Conservation (phyloP, 2,329 filamentous ascomycete species). For the Ascochyta viciae-villosae region DNA sequence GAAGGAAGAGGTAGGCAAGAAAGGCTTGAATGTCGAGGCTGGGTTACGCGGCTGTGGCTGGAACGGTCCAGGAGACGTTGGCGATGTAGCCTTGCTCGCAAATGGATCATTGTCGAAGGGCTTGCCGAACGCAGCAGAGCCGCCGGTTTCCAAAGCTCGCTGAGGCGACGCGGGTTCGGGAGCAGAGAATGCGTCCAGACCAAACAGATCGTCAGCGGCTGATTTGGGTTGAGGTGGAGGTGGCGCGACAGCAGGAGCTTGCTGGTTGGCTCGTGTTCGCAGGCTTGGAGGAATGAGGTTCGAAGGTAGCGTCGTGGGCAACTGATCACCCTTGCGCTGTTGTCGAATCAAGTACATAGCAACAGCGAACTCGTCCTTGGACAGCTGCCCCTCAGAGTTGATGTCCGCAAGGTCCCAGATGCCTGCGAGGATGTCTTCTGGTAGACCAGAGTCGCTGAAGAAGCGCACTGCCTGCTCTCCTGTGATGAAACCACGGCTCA, state of each 20-base stretch:
- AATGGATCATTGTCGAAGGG: slow-evolving; percentile 68
- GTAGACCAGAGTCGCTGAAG: slow-evolving; percentile 88
- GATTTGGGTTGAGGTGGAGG: slow-evolving; percentile 65
- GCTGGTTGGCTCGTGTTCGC: slow-evolving; percentile 63
- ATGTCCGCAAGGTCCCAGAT: slow-evolving; percentile 98
- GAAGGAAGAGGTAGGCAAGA: slow-evolving; percentile 90
- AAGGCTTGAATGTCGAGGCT: slow-evolving; percentile 78
- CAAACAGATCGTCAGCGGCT: slow-evolving; percentile 92
- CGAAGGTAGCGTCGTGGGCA: slow-evolving; percentile 79
- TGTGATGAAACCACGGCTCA: slow-evolving; percentile 81
- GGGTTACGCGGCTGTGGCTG: slow-evolving; percentile 53
- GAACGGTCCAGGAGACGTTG: slow-evolving; percentile 62
- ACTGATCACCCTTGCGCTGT: slow-evolving; percentile 72
- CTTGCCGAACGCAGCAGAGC: slow-evolving; percentile 60
- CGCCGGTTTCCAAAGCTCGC: slow-evolving; percentile 75
- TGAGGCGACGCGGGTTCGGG: slow-evolving; percentile 61
- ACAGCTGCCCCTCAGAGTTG: slow-evolving; percentile 85
- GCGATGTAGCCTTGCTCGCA: slow-evolving; percentile 57
- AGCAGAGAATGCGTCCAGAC: slow-evolving; percentile 74
- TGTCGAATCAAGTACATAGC: slow-evolving; percentile 97
- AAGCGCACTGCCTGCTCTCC: slow-evolving; percentile 95
- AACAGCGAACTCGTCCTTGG: slow-evolving; percentile 90
- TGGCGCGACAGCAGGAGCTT: slow-evolving; percentile 52
- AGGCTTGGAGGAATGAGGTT: slow-evolving; percentile 87
- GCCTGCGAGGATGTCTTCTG: slow-evolving; percentile 87